Percentiles rank a stretch among this genome's conserved stretches.
phyloP scores from a whole-genome alignment of 441 rosid genomes.

The Corymbia citriodora region DNA sequence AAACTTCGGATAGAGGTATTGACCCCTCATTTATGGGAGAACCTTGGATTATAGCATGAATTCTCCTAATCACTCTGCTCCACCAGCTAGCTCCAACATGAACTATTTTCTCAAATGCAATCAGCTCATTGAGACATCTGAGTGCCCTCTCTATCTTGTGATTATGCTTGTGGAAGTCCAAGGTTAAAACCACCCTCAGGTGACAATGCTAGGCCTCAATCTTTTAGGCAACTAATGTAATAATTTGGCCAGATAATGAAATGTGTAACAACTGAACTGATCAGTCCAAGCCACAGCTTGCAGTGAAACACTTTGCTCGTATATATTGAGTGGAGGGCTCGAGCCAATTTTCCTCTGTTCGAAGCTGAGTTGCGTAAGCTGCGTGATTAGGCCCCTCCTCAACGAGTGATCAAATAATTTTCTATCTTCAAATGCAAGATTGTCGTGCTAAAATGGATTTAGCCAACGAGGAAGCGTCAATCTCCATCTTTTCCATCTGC shows the following conservation, averaged over 20 bases:
- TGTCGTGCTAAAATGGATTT: conserved; percentile 15
- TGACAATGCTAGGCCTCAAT: background rate
- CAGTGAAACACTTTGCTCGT: background rate
- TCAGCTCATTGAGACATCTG: background rate
- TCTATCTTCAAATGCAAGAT: background rate
- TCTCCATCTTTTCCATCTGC: conserved; percentile 73
- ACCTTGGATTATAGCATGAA: background rate
- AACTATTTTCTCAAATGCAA: background rate
- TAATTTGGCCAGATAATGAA: background rate
- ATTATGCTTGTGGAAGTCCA: background rate
- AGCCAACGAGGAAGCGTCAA: conserved; percentile 27
- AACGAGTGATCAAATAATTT: background rate
- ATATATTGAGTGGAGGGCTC: background rate
- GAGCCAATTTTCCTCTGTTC: background rate
- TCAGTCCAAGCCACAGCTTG: background rate
- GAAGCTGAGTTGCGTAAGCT: background rate
- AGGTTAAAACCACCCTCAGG: background rate
- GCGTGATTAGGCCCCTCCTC: background rate
- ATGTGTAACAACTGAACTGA: background rate
- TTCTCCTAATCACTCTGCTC: background rate
- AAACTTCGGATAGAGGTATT: background rate
- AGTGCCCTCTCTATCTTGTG: background rate
- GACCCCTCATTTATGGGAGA: background rate
- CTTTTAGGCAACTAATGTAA: background rate
- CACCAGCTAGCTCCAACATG: background rate